Evolutionary conservation across 2,329 filamentous ascomycete genomes (phyloP).

Genomic region (Saccharata proteae): DNA sequence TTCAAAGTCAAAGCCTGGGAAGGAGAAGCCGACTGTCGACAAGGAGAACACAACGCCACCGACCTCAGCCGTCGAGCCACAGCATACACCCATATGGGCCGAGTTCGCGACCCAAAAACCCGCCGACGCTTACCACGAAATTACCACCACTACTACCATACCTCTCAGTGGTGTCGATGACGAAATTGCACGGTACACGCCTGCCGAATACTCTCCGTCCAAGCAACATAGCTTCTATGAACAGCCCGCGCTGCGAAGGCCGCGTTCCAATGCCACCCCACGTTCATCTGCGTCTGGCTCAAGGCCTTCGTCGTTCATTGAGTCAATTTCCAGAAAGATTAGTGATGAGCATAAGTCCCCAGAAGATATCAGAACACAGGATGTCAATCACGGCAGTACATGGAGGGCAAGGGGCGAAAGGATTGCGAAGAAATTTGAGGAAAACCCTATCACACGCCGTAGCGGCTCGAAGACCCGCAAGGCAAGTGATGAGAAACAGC

Average conservation of each 20-base stretch:
- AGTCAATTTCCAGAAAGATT: constrained; percentile 26
- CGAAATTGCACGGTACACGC: constrained; percentile 47
- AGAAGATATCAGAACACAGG: too few relatives aligned
- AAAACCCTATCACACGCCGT: constrained; percentile 5
- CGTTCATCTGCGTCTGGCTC: constrained; percentile 38
- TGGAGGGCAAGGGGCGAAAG: too few relatives aligned
- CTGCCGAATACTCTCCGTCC: constrained; percentile 46
- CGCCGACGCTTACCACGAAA: constrained; percentile 14
- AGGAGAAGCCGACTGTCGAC: constrained; percentile 48
- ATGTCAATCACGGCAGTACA: too few relatives aligned
- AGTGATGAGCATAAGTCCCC: constrained; percentile 21
- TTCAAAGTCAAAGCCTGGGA: constrained; percentile 61
- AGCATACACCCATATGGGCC: constrained; percentile 64
- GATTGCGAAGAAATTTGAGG: constrained; percentile 7
- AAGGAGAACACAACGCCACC: constrained; percentile 72
- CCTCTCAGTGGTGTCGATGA: constrained; percentile 32
- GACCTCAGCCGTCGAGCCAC: constrained; percentile 27
- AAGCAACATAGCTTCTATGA: constrained; percentile 51
- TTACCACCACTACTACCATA: constrained; percentile 27
- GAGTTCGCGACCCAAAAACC: constrained; percentile 46
- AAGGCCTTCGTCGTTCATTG: constrained; percentile 28
- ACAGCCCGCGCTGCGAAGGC: constrained; percentile 5
- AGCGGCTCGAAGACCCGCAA: constrained; percentile 5
- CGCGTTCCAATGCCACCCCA: constrained; percentile 30
- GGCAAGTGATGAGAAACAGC: constrained; percentile 5